Percentiles rank a stretch among this genome's conserved stretches.
Conservation (phyloP, 1,284 basidiomycete genomes). For the Trichosporon faecale region DNA sequence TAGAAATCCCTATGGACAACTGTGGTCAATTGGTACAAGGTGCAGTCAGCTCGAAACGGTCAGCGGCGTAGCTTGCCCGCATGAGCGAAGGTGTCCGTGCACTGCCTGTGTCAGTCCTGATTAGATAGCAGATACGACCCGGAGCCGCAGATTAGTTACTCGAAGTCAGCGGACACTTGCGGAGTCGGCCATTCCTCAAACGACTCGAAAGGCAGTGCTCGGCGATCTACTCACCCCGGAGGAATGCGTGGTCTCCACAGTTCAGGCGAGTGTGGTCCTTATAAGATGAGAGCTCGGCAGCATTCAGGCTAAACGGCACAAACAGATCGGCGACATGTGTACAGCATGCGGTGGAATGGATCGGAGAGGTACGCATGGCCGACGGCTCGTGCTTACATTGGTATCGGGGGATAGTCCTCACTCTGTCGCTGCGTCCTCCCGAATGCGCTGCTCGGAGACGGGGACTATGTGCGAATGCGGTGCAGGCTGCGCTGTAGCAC, state of each 20-base stretch:
- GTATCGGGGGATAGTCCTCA: too few relatives aligned
- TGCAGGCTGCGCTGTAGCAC: not conserved
- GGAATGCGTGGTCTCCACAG: too few relatives aligned
- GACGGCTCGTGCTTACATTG: not conserved
- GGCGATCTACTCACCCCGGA: too few relatives aligned
- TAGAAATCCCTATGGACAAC: not conserved
- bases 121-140: not conserved
- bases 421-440: too few relatives aligned
- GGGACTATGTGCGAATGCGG: too few relatives aligned
- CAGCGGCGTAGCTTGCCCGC: too few relatives aligned
- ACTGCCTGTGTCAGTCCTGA: not conserved
- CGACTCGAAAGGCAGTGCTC: not conserved
- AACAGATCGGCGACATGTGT: not conserved
- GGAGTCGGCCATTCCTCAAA: not conserved
- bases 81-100: too few relatives aligned
- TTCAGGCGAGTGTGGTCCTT: too few relatives aligned
- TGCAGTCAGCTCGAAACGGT: too few relatives aligned
- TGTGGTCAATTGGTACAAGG: not conserved
- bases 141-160: not conserved
- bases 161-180: not conserved
- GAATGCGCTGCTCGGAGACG: too few relatives aligned
- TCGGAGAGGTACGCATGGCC: not conserved
- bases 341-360: not conserved
- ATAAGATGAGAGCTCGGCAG: not conserved
- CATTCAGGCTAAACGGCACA: not conserved